Evolutionary conservation across 108 stramenopile species (phyloP), one percentile per base, ranked within the genome.

Genomic region (Pseudonitzschia multiseries): DNA sequence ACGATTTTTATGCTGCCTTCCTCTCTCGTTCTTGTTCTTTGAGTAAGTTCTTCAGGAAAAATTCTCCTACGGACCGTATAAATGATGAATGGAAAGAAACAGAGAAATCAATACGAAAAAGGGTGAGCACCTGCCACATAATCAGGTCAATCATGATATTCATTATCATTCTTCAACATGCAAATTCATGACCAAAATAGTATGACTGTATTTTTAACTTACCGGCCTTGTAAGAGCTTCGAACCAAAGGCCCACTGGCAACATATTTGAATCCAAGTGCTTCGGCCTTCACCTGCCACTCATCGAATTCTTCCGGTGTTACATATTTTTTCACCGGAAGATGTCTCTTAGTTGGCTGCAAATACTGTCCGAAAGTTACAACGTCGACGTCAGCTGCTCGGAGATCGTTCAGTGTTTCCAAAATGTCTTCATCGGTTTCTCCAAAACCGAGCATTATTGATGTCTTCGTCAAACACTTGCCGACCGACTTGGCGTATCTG

Each of bases 351-450:
- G 93, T 92, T 10, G 98, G 98, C 73, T 96, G 95, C 64, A 99
- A 78, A 77, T 99, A 99, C 82, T 99, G 98, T 53, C 98, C 98
- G 78, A 99, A 97, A 15, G 98, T 99, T 20, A 99, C 96, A 9
- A 98, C 98, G 79, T 99, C 98, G 14, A 96, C 95, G 70, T 90
- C 95, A 20, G 82, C 80, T 10, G 71, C 65, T 28, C 96, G 79
- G 57, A 99, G 81, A 76, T 99, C 97, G 43, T 75, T 52, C 70
- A 99, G 63, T 12, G 97, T 96, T 44, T 79, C 72, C 43, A 84
- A 79, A 18, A 99, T 74, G 51, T 99, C 98, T 40, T 94, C 94
- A 31, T 96, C 96, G 0, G 83, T 90, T 74, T 99, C 98, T n/a
- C 98, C 98, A 57, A 97, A 71, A 4, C 98, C 98, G 20, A 98